These are phyloP conservation scores for Strigomonas culicis DNA, from an alignment of 208 protist species.

Conservation along the genomic window DNA sequence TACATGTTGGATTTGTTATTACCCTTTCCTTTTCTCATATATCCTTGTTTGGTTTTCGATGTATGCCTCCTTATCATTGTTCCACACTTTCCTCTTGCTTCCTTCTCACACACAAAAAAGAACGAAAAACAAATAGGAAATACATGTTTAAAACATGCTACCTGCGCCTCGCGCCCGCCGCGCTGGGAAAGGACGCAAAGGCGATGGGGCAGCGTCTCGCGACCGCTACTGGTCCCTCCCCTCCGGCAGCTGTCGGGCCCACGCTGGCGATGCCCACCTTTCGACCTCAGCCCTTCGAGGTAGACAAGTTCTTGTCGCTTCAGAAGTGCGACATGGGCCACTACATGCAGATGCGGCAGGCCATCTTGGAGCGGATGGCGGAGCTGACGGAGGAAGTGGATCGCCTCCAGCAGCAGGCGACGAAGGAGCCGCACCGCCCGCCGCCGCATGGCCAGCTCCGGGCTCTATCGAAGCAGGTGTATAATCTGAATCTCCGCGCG, in stretches of 20 bases:
- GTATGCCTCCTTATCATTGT: constrained; percentile 14
- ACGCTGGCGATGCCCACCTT: constrained; percentile 23
- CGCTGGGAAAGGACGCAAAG: too few relatives aligned
- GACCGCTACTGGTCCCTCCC: too few relatives aligned
- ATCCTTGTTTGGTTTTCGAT: constrained; percentile 10
- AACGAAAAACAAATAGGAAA: constrained; percentile 14
- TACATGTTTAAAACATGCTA: constrained; percentile 1
- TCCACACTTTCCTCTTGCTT: neutral
- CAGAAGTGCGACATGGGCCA: constrained; percentile 50
- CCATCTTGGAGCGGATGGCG: constrained; percentile 34
- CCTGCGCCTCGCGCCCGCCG: too few relatives aligned
- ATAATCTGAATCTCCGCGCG: constrained; percentile 40
- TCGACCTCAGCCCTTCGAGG: constrained; percentile 43
- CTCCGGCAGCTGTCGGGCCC: neutral
- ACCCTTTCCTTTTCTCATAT: constrained; percentile 20
- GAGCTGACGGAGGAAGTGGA: constrained; percentile 9
- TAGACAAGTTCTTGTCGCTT: constrained; percentile 79
- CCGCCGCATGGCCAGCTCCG: constrained; percentile 19
- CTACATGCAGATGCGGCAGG: constrained; percentile 41
- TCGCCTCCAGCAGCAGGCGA: neutral
- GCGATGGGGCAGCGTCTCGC: too few relatives aligned
- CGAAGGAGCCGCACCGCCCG: neutral
- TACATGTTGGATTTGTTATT: too few relatives aligned
- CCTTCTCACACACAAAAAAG: neutral
- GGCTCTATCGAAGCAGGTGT: constrained; percentile 45